Conservation (phyloP, 2,329 filamentous ascomycete species). For the Penicillium sp. region DNA sequence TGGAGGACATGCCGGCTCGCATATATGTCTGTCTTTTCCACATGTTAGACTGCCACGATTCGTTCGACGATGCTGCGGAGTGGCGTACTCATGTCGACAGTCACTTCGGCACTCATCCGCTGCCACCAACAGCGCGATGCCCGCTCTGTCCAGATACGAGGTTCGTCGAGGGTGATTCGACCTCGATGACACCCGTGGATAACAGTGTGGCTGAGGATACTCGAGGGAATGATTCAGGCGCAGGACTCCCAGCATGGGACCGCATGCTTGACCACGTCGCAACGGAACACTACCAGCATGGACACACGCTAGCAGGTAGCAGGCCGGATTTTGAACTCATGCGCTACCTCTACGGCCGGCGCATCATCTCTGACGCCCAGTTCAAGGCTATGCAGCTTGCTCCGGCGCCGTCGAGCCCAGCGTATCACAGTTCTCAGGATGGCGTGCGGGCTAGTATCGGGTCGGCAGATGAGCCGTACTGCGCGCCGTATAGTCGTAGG, state of each 20-base stretch:
- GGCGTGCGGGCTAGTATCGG: constrained; percentile 35
- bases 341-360: constrained; percentile 42
- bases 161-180: constrained; percentile 17
- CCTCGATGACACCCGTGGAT: constrained; percentile 5
- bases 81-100: constrained; percentile 46
- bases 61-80: constrained; percentile 35
- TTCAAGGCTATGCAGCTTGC: constrained; percentile 44
- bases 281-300: constrained; percentile 38
- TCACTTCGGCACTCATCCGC: constrained; percentile 41
- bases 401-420: constrained; percentile 35
- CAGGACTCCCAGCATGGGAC: constrained; percentile 36
- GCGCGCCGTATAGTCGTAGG: constrained; percentile 36
- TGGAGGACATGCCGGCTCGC: constrained; percentile 3
- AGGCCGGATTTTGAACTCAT: constrained; percentile 44
- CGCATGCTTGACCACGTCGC: constrained; percentile 43
- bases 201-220: neutral
- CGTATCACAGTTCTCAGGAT: constrained; percentile 37
- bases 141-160: constrained; percentile 38
- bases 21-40: constrained; percentile 43
- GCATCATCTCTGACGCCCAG: constrained; percentile 42
- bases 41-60: constrained; percentile 41
- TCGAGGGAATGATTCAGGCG: neutral
- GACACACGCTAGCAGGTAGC: constrained; percentile 39
- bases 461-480: constrained; percentile 40
- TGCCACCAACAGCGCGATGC: constrained; percentile 41